A percentile compares a stretch with the other conserved stretches of the same genome.
Evolutionary conservation across 257 asterid genomes (phyloP).

Genomic region (Galeopsis tetrahit): DNA sequence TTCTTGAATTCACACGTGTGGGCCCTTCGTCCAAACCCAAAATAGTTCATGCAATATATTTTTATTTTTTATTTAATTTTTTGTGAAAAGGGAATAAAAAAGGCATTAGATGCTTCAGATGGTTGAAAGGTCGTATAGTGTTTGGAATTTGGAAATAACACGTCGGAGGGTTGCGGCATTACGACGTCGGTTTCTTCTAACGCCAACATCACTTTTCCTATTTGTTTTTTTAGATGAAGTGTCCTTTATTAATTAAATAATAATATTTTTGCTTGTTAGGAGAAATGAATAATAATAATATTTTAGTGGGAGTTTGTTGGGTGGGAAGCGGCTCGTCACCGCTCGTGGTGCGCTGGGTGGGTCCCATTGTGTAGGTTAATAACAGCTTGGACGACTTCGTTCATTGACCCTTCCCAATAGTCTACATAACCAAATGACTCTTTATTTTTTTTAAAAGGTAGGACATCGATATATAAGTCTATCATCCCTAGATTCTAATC

Average conservation of each 20-base stretch:
- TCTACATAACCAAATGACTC: too few relatives aligned
- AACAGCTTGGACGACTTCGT: background rate
- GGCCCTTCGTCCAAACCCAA: slow-evolving; percentile 15
- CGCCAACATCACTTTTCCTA: slow-evolving; percentile 27
- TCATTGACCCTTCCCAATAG: background rate
- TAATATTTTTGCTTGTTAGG: background rate
- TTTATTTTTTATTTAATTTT: background rate
- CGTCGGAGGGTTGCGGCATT: slow-evolving; percentile 31
- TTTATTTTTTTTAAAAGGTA: too few relatives aligned
- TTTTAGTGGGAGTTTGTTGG: slow-evolving; percentile 26
- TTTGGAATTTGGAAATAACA: background rate
- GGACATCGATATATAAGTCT: too few relatives aligned
- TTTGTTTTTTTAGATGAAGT: too few relatives aligned
- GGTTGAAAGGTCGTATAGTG: slow-evolving; percentile 36
- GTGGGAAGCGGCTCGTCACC: slow-evolving; percentile 46
- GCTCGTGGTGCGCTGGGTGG: slow-evolving; percentile 42
- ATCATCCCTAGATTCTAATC: too few relatives aligned
- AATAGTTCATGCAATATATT: background rate
- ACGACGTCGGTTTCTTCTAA: slow-evolving; percentile 31
- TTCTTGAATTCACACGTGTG: background rate
- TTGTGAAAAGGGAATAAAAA: background rate
- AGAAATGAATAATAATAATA: background rate
- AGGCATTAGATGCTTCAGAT: background rate
- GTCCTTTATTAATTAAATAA: background rate
- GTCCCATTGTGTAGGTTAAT: slow-evolving; percentile 8